Percentiles rank a stretch among this genome's conserved stretches.
Conservation (phyloP, 805 yeast genomes). For the Brettanomyces custersianus region DNA sequence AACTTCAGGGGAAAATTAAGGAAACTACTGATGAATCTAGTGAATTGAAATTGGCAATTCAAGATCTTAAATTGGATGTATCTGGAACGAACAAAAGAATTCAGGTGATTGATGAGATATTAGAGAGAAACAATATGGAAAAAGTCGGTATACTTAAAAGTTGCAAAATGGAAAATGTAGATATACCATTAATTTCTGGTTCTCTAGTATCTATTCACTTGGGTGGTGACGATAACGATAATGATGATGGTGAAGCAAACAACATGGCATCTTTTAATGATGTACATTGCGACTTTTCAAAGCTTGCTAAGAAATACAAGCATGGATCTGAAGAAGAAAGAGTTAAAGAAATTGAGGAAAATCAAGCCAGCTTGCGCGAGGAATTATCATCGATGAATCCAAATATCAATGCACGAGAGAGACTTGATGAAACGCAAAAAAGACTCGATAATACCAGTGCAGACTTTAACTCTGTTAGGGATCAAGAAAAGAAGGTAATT, state of each 20-base stretch:
- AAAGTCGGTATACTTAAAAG: slow-evolving; percentile 52
- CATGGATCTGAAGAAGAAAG: slow-evolving; percentile 21
- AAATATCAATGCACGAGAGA: slow-evolving; percentile 71
- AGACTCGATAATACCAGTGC: slow-evolving; percentile 52
- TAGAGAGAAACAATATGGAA: slow-evolving; percentile 45
- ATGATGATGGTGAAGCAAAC: slow-evolving; percentile 32
- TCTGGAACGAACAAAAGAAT: slow-evolving; percentile 24
- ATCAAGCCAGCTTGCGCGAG: slow-evolving; percentile 25
- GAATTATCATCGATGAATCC: slow-evolving; percentile 54
- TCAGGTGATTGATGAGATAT: slow-evolving; percentile 39
- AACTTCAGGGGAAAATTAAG: slow-evolving; percentile 10
- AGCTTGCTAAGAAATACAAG: slow-evolving; percentile 34
- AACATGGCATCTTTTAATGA: slow-evolving; percentile 15
- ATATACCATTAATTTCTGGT: slow-evolving; percentile 55
- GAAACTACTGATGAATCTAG: slow-evolving; percentile 10
- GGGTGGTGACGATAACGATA: slow-evolving; percentile 32
- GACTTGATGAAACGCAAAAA: slow-evolving; percentile 59
- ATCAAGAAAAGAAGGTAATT: slow-evolving; percentile 44
- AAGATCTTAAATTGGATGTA: slow-evolving; percentile 25
- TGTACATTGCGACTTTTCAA: slow-evolving; percentile 37
- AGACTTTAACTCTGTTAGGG: slow-evolving; percentile 56
- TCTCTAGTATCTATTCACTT: slow-evolving; percentile 53
- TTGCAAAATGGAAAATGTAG: slow-evolving; percentile 65
- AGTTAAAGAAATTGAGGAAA: slow-evolving; percentile 20
- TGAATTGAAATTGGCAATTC: slow-evolving; percentile 21